A percentile compares a stretch with the other conserved stretches of the same genome.
Conservation (phyloP, 306 rosid genomes). For the Arachis hypogaea region DNA sequence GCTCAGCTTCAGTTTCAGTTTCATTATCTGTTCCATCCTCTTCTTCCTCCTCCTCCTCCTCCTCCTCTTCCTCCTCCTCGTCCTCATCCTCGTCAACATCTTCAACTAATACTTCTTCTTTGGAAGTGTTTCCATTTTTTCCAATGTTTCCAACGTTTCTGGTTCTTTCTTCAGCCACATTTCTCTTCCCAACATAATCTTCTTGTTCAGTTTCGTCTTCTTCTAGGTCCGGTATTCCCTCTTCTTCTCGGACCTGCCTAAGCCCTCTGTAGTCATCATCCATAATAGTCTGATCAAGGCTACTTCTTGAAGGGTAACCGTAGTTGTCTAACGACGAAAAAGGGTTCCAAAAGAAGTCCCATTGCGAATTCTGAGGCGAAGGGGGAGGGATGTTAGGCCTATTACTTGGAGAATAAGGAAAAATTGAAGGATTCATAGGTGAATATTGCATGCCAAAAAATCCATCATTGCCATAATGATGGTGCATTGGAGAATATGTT, state of each 20-base stretch:
- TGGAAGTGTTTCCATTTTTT: slow-evolving; percentile 44
- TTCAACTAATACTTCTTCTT: slow-evolving; percentile 68
- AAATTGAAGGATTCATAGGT: slow-evolving; percentile 56
- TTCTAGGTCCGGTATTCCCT: slow-evolving; percentile 85
- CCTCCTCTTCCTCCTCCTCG: slow-evolving; percentile 53
- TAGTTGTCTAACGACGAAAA: slow-evolving; percentile 76
- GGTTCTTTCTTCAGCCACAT: slow-evolving; percentile 52
- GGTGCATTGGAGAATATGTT: slow-evolving; percentile 57
- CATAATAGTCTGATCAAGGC: slow-evolving; percentile 52
- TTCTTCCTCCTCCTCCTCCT: slow-evolving; percentile 31
- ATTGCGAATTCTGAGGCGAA: slow-evolving; percentile 72
- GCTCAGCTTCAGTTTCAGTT: slow-evolving; percentile 43
- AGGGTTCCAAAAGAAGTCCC: slow-evolving; percentile 93
- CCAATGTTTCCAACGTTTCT: slow-evolving; percentile 39
- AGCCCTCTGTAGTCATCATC: slow-evolving; percentile 73
- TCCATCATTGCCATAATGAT: slow-evolving; percentile 58
- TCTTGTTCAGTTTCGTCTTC: slow-evolving; percentile 74
- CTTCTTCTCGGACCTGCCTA: slow-evolving; percentile 83
- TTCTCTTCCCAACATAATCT: slow-evolving; percentile 45
- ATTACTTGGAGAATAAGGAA: slow-evolving; percentile 61
- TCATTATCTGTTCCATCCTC: slow-evolving; percentile 54
- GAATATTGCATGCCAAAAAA: slow-evolving; percentile 62
- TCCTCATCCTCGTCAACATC: slow-evolving; percentile 74
- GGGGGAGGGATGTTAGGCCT: slow-evolving; percentile 66
- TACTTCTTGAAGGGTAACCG: slow-evolving; percentile 56